phyloP scores from a whole-genome alignment of 306 rosid species.

The Leucaena leucocephala region DNA sequence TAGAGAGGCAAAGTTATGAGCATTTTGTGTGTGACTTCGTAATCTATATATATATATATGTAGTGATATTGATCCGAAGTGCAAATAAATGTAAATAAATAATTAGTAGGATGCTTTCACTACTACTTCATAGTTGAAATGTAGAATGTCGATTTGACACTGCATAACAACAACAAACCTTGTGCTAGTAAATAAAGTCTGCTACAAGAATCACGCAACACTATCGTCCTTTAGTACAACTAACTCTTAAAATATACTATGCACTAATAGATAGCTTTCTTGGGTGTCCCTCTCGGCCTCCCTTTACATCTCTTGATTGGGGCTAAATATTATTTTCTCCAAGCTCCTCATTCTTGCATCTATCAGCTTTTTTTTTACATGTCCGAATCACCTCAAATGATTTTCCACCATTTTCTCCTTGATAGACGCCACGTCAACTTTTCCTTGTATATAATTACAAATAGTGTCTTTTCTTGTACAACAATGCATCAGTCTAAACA shows the following conservation, averaged over 20 bases:
- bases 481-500: not conserved
- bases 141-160: not conserved
- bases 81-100: not conserved
- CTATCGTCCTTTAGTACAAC: not conserved
- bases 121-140: not conserved
- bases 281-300: not conserved
- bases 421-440: not conserved
- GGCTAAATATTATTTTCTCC: not conserved
- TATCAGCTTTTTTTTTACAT: not conserved
- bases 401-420: not conserved
- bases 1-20: not conserved
- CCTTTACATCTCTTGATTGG: not conserved
- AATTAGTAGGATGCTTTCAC: not conserved
- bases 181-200: not conserved
- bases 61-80: not conserved
- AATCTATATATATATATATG: not conserved
- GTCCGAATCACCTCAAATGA: not conserved
- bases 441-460: not conserved
- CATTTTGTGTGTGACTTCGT: too few relatives aligned
- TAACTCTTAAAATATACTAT: not conserved
- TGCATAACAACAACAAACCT: not conserved
- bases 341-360: not conserved
- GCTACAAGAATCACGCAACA: not conserved
- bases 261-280: not conserved
- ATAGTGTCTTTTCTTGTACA: not conserved